Conservation (phyloP, 345 rosid species). For the Aquilaria sinensis region DNA sequence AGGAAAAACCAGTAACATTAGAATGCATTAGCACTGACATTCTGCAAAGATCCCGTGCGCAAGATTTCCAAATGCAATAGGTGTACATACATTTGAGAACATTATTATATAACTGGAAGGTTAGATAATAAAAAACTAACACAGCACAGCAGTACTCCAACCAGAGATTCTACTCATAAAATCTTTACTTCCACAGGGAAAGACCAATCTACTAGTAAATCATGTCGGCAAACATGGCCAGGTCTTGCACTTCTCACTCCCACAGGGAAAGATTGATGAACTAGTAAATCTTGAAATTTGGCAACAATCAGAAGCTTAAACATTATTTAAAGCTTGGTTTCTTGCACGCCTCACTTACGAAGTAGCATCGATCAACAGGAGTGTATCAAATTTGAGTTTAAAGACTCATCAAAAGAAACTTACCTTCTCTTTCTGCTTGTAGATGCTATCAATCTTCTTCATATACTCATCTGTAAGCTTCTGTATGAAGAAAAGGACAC, state of each 20-base stretch:
- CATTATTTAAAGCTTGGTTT: neutral
- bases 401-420: neutral
- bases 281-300: neutral
- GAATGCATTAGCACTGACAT: no score
- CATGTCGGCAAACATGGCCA: no score
- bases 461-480: constrained; percentile 81
- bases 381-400: neutral
- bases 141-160: no score
- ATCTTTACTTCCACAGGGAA: no score
- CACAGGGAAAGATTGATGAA: no score
- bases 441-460: constrained; percentile 73
- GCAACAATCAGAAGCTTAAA: neutral
- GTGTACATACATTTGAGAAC: neutral
- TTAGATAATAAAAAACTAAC: no score
- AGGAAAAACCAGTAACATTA: neutral
- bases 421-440: constrained; percentile 97
- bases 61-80: no score
- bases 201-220: no score
- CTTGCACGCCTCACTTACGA: neutral
- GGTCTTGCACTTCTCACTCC: no score
- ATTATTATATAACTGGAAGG: no score
- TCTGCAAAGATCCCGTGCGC: no score
- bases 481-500: constrained; percentile 36
- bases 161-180: no score
- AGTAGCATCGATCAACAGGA: neutral